phyloP scores from a whole-genome alignment of 345 rosid genomes.

The Salix brachista region DNA sequence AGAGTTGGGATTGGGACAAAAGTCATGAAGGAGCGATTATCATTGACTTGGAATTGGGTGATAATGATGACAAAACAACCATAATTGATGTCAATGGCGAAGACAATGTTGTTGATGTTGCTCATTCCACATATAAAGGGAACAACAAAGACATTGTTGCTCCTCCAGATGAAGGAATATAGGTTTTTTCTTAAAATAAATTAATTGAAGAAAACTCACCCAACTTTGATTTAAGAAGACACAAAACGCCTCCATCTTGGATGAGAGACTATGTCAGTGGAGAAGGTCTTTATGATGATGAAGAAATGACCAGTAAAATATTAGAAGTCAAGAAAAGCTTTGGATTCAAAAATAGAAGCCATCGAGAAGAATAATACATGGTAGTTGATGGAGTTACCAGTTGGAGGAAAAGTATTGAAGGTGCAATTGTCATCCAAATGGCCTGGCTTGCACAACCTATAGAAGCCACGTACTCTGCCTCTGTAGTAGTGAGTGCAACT shows the following conservation, averaged over 20 bases:
- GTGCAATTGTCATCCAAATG: too few relatives aligned
- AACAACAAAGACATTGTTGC: background rate
- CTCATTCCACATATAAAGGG: too few relatives aligned
- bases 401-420: too few relatives aligned
- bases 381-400: background rate
- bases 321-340: background rate
- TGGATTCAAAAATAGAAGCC: background rate
- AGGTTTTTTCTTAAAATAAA: too few relatives aligned
- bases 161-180: background rate
- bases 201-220: too few relatives aligned
- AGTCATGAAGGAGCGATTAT: background rate
- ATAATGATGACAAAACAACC: too few relatives aligned
- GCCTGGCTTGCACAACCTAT: too few relatives aligned
- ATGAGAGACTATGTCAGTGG: too few relatives aligned
- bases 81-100: accelerated
- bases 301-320: background rate
- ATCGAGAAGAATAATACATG: background rate
- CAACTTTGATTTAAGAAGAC: too few relatives aligned
- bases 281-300: background rate
- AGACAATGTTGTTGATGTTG: background rate
- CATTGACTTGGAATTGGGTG: background rate
- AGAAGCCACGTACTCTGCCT: too few relatives aligned
- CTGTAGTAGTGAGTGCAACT: too few relatives aligned
- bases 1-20: background rate
- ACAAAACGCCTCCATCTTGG: too few relatives aligned